Evolutionary conservation across 2,329 filamentous ascomycete genomes (phyloP).

Genomic region (Colletotrichum sp.): DNA sequence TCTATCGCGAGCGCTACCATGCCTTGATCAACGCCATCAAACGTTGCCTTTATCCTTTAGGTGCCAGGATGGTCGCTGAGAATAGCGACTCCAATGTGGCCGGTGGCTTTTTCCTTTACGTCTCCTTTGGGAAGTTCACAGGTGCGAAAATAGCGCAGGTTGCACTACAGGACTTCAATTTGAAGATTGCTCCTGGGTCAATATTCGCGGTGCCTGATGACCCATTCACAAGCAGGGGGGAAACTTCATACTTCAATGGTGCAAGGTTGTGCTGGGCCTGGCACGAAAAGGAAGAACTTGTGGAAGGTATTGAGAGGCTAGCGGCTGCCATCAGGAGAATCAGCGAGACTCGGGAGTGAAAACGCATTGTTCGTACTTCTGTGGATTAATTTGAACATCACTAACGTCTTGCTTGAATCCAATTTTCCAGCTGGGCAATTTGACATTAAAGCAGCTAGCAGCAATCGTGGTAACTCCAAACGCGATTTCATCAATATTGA

Average conservation of each 20-base stretch:
- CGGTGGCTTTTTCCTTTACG: constrained; percentile 72
- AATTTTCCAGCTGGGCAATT: not conserved
- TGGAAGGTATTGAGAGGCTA: constrained; percentile 71
- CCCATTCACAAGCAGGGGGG: constrained; percentile 29
- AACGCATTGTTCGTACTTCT: not conserved
- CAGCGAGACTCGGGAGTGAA: not conserved
- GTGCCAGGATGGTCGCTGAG: constrained; percentile 41
- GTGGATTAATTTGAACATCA: not conserved
- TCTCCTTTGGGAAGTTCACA: constrained; percentile 52
- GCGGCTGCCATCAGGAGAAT: constrained; percentile 27
- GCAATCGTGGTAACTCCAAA: not conserved
- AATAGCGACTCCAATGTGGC: not conserved
- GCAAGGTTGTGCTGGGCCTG: constrained; percentile 74
- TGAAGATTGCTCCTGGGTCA: constrained; percentile 60
- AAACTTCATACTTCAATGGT: constrained; percentile 31
- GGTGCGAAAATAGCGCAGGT: constrained; percentile 49
- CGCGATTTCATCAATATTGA: not conserved
- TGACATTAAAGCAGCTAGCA: not conserved
- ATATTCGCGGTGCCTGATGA: constrained; percentile 54
- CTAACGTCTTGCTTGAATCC: not conserved
- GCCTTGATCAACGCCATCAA: not conserved
- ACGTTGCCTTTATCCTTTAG: not conserved
- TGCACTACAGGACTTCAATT: constrained; percentile 55
- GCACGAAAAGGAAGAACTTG: constrained; percentile 70
- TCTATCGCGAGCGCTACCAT: not conserved